Base-by-base conservation (phyloP, 305 asterid genomes). In the Lippia alba region DNA sequence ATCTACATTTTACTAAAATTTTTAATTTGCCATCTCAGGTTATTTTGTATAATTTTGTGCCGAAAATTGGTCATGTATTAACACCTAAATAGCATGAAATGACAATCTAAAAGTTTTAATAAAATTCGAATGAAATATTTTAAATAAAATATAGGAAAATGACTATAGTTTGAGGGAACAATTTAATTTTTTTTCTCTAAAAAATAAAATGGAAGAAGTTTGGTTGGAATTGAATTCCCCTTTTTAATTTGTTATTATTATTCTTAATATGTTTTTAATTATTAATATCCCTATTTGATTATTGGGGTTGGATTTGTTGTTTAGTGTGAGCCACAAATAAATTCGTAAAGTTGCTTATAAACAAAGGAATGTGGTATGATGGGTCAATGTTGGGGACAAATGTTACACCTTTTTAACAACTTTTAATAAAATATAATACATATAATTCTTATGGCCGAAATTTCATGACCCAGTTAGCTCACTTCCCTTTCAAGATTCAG, bases 281-380 rank as follows among this genome's bases (percentile, higher is more conserved):
- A 8, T 69, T 65, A 63, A 24, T 69, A 44, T 62, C 46, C 55
- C 61, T 20, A 48, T 66, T 54, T 60, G 67, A 14, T 66, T 66
- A 44, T 58, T 73, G 55, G 64, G 19, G 15, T 61, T 56, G 10
- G 8, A 59, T 76, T 60, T 78, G 59, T 46, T 60, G 14, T 61
- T 39, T 64, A 61, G 55, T 44, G 59, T 41, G 59, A 69, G 62
- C 51, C 61, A 54, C 44, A 66, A 66, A 36, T 36, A 61, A 5
- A 34, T 61, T 20, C 12, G 7, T 60, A 5, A 51, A 73, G 60
- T 77, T 58, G 80, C 82, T 77, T 77, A 71, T 71, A 54, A 71
- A 75, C 34, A 71, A 81, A 77, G 85, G 78, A 56, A 77, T 71
- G 11, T 60, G 58, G 71, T 40, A 62, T 60, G 79, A 73, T 80